Conservation (phyloP, 2,329 filamentous ascomycete genomes). For the Zymoseptoria crescenta region DNA sequence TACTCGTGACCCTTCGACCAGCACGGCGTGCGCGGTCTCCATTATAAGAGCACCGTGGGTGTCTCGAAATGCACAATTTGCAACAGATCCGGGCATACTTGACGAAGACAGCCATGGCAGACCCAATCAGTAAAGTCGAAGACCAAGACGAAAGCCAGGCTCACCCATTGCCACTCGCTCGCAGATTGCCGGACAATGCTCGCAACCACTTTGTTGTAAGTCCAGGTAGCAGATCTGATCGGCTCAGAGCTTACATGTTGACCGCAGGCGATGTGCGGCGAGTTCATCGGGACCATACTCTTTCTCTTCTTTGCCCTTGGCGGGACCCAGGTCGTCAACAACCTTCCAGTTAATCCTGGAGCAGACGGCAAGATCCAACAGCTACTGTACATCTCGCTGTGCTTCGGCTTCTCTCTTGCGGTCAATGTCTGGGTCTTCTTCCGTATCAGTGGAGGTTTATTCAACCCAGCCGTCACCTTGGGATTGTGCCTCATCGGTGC, state of each 20-base stretch:
- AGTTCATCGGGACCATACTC: slow-evolving; percentile 39
- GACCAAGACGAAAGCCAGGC: neutral
- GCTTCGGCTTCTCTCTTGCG: slow-evolving; percentile 35
- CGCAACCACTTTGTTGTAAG: slow-evolving; percentile 25
- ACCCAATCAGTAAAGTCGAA: neutral
- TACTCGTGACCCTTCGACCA: neutral
- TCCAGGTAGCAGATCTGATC: neutral
- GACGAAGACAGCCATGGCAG: neutral
- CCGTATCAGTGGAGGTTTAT: slow-evolving; percentile 28
- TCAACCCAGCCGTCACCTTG: slow-evolving; percentile 30
- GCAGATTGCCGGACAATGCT: slow-evolving; percentile 16
- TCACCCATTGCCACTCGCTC: neutral
- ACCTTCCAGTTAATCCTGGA: slow-evolving; percentile 22
- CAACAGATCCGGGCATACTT: too few species aligned
- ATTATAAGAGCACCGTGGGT: neutral
- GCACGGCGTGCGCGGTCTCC: neutral
- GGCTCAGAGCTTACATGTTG: neutral
- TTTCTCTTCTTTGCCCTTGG: slow-evolving; percentile 41
- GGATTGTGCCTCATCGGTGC: slow-evolving; percentile 27
- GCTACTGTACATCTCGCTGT: slow-evolving; percentile 29
- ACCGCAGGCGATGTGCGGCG: slow-evolving; percentile 23
- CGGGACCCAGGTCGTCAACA: slow-evolving; percentile 40
- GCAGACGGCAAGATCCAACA: slow-evolving; percentile 2
- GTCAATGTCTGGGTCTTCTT: slow-evolving; percentile 35
- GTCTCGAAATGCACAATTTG: neutral